Percentiles rank a stretch among this genome's conserved stretches.
Conservation (phyloP, 140 eudicot species). For the Bidens hawaiensis region DNA sequence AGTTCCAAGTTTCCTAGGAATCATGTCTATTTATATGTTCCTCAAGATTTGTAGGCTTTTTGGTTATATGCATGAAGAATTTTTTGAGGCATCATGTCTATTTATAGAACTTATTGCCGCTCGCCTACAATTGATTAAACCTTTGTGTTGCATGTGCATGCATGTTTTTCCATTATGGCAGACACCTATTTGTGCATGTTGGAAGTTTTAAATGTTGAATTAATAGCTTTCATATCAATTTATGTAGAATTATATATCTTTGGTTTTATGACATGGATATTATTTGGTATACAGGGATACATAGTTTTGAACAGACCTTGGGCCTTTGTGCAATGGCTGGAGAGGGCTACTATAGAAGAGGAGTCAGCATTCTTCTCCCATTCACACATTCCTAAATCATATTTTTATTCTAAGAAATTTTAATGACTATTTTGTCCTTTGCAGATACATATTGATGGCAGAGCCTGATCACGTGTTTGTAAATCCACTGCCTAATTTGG, state of each 20-base stretch:
- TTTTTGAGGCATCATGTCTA: not conserved
- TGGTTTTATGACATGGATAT: slow-evolving; percentile 19
- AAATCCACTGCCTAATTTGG: slow-evolving; percentile 74
- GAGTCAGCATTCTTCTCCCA: slow-evolving; percentile 47
- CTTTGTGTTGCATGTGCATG: not conserved
- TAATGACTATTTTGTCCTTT: slow-evolving; percentile 21
- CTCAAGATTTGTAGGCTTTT: not conserved
- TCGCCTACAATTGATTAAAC: not conserved
- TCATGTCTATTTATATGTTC: slow-evolving; percentile 1
- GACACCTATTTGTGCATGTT: not conserved
- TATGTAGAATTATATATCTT: not conserved
- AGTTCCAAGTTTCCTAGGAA: not conserved
- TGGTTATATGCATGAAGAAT: not conserved
- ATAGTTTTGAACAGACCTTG: slow-evolving; percentile 86
- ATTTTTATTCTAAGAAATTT: not conserved
- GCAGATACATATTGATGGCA: slow-evolving; percentile 86
- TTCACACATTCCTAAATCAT: not conserved
- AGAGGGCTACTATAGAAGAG: slow-evolving; percentile 67
- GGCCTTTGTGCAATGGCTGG: slow-evolving; percentile 96
- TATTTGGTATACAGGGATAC: slow-evolving; percentile 57
- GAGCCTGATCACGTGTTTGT: slow-evolving; percentile 90
- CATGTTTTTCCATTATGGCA: not conserved
- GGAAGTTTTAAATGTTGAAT: not conserved
- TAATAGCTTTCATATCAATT: slow-evolving; percentile 1
- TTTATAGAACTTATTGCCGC: not conserved